Conservation (phyloP, 75 land plant species). For the Pinus albicaulis region DNA sequence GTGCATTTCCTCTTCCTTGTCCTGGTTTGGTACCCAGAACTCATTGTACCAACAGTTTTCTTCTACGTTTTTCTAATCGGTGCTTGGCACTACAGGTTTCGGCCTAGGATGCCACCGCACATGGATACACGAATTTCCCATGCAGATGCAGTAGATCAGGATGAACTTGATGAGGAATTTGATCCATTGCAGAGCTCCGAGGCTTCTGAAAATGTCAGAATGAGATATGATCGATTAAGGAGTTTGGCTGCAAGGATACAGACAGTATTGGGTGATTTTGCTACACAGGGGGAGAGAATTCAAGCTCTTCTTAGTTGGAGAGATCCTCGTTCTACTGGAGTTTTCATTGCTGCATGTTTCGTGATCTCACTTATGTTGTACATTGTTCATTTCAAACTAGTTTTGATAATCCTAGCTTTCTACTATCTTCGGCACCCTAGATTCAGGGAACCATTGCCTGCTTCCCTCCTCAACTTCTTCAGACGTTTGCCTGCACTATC, state of each 20-base stretch:
- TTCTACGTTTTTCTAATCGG: constrained; percentile 91
- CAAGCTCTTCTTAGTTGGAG: constrained; percentile 65
- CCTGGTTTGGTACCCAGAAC: constrained; percentile 78
- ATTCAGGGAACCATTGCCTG: constrained; percentile 53
- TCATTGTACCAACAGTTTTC: constrained; percentile 74
- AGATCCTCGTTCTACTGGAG: constrained; percentile 67
- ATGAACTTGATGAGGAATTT: constrained; percentile 90
- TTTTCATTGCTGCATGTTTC: constrained; percentile 52
- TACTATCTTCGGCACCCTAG: constrained; percentile 61
- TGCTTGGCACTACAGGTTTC: constrained; percentile 73
- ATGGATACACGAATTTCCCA: constrained; percentile 86
- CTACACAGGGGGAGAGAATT: constrained; percentile 67
- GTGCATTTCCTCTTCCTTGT: constrained; percentile 74
- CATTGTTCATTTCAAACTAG: constrained; percentile 50
- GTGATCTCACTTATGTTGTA: constrained; percentile 51
- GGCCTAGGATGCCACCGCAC: constrained; percentile 76
- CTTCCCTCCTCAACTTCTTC: constrained; percentile 60
- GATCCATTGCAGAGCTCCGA: constrained; percentile 58
- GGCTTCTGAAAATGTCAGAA: constrained; percentile 39
- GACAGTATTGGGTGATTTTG: constrained; percentile 59
- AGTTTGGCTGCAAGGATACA: constrained; percentile 70
- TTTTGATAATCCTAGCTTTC: constrained; percentile 41
- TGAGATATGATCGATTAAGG: constrained; percentile 71
- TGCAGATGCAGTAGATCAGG: constrained; percentile 65
- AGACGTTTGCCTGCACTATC: constrained; percentile 49